Evolutionary conservation across 148 eudicot species (phyloP).

Genomic region (Pharnaceum exiguum): DNA sequence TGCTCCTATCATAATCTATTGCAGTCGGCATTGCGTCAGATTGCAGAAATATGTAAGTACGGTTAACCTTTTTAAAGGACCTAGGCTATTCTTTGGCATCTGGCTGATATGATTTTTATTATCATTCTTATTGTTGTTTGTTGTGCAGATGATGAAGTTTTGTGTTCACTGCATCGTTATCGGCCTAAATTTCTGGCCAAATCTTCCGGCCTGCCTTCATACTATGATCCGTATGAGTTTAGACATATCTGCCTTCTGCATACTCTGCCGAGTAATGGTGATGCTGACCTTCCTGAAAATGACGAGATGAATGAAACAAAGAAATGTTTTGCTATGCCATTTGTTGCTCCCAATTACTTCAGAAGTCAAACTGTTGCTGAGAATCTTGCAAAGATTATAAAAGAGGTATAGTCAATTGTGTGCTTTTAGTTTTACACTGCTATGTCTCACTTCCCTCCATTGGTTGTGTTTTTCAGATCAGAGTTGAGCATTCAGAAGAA

Average conservation of each 20-base stretch:
- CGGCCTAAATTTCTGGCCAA: slow-evolving; percentile 63
- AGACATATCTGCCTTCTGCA: slow-evolving; percentile 51
- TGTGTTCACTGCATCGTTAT: slow-evolving; percentile 62
- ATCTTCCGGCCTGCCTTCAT: slow-evolving; percentile 53
- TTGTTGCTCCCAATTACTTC: slow-evolving; percentile 47
- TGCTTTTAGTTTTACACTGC: neutral
- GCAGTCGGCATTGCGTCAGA: slow-evolving; percentile 64
- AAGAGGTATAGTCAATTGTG: slow-evolving; percentile 54
- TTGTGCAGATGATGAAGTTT: slow-evolving; percentile 71
- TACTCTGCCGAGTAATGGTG: slow-evolving; percentile 31
- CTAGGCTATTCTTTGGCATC: neutral
- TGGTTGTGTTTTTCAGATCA: slow-evolving; percentile 42
- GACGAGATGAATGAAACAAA: slow-evolving; percentile 32
- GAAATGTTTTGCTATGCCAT: slow-evolving; percentile 62
- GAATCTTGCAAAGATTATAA: slow-evolving; percentile 50
- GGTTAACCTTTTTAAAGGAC: neutral
- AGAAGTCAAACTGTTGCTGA: slow-evolving; percentile 43
- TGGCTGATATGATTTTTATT: slow-evolving; percentile 1
- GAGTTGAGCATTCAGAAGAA: slow-evolving; percentile 40
- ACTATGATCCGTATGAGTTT: slow-evolving; percentile 54
- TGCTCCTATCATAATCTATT: slow-evolving; percentile 72
- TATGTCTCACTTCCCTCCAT: slow-evolving; percentile 8
- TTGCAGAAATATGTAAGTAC: slow-evolving; percentile 66
- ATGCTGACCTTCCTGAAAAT: slow-evolving; percentile 24
- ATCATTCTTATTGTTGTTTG: slow-evolving; percentile 4